These are phyloP conservation scores for Debaryomyces fabryi DNA, from an alignment of 1,139 yeast genomes.

Conservation along the genomic window DNA sequence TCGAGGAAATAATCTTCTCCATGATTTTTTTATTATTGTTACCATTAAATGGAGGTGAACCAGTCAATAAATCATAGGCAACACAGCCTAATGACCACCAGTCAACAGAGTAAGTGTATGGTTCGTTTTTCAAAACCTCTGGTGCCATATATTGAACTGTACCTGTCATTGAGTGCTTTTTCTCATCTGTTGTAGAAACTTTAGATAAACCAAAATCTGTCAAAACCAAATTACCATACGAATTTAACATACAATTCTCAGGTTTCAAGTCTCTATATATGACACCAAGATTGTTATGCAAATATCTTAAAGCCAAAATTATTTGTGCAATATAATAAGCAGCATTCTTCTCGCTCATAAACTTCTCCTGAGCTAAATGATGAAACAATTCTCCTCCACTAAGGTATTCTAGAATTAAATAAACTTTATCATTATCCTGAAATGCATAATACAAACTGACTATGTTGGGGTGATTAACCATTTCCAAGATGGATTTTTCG, in stretches of 20 bases:
- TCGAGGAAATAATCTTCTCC: slow-evolving; percentile 68
- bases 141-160: slow-evolving; percentile 98
- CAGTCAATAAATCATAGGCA: slow-evolving; percentile 82
- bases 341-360: slow-evolving; percentile 71
- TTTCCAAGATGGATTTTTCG: slow-evolving; percentile 45
- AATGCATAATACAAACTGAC: slow-evolving; percentile 88
- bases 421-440: slow-evolving; percentile 81
- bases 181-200: slow-evolving; percentile 52
- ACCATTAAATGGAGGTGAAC: slow-evolving; percentile 94
- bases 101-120: slow-evolving; percentile 87
- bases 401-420: slow-evolving; percentile 79
- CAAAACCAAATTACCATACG: slow-evolving; percentile 76
- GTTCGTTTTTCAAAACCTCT: slow-evolving; percentile 80
- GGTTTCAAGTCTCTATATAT: slow-evolving; percentile 93
- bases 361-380: slow-evolving; percentile 60
- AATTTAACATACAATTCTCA: slow-evolving; percentile 84
- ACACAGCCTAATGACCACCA: slow-evolving; percentile 98
- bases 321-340: slow-evolving; percentile 87
- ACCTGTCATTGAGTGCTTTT: slow-evolving; percentile 76
- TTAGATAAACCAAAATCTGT: slow-evolving; percentile 94
- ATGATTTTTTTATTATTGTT: slow-evolving; percentile 78
- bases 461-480: slow-evolving; percentile 76
- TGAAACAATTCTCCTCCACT: slow-evolving; percentile 94
- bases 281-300: slow-evolving; percentile 74
- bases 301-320: slow-evolving; percentile 76